Conservation (phyloP, 1,284 basidiomycete genomes). For the Fomitopsis schrenkii region DNA sequence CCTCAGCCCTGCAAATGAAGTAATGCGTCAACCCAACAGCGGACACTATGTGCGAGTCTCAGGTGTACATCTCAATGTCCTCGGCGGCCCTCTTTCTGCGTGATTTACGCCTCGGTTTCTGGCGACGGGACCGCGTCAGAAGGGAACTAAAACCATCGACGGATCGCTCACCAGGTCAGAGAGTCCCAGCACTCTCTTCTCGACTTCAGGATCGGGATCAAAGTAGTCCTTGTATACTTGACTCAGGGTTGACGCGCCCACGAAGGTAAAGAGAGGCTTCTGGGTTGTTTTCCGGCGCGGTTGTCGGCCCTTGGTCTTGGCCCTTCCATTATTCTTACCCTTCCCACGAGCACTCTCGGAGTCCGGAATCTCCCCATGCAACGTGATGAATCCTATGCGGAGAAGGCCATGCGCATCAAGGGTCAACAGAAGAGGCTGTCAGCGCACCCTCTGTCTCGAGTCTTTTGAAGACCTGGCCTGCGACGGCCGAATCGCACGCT, state of each 20-base stretch:
- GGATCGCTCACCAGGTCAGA: conserved; percentile 45
- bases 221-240: conserved; percentile 64
- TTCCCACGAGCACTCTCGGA: not conserved
- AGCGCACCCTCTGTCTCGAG: conserved; percentile 63
- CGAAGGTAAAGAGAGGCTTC: conserved; percentile 55
- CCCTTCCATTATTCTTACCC: conserved; percentile 24
- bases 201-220: conserved; percentile 51
- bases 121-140: conserved; percentile 9
- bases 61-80: conserved; percentile 18
- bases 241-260: conserved; percentile 39
- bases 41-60: conserved; percentile 1
- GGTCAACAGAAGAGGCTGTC: no score
- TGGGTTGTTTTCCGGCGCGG: conserved; percentile 48
- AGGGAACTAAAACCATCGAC: conserved; percentile 1
- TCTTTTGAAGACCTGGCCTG: conserved; percentile 60
- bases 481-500: conserved; percentile 55
- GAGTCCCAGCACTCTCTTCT: conserved; percentile 56
- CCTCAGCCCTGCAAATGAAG: conserved; percentile 1
- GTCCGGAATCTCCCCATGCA: not conserved
- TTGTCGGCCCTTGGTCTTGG: conserved; percentile 37
- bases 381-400: conserved; percentile 43
- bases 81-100: conserved; percentile 13
- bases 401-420: not conserved
- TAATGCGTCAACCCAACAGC: not conserved
- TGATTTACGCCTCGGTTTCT: conserved; percentile 27